These are phyloP conservation scores for Dactylis glomerata DNA, from an alignment of 176 grass and related monocot genomes.

Conservation along the genomic window DNA sequence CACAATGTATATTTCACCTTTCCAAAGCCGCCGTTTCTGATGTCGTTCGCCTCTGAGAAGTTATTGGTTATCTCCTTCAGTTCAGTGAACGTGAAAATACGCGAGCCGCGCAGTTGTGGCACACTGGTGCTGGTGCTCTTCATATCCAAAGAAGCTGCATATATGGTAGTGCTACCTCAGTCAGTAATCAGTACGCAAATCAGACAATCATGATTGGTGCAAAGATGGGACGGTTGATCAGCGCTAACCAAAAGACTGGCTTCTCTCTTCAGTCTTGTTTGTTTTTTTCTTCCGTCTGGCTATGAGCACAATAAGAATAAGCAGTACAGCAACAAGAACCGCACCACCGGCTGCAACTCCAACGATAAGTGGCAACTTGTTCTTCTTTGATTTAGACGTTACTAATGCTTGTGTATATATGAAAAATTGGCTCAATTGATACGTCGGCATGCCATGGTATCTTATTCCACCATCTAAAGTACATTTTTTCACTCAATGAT, in stretches of 20 bases:
- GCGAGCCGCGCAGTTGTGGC: slow-evolving; percentile 66
- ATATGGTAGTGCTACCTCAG: background rate
- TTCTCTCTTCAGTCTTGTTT: slow-evolving; percentile 38
- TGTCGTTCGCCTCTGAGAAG: slow-evolving; percentile 55
- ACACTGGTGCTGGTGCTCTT: slow-evolving; percentile 57
- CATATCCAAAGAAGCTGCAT: slow-evolving; percentile 59
- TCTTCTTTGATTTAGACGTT: slow-evolving; percentile 19
- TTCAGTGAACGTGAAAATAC: slow-evolving; percentile 64
- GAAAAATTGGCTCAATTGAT: background rate
- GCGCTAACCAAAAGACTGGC: slow-evolving; percentile 50
- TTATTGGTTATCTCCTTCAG: slow-evolving; percentile 70
- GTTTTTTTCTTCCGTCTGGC: slow-evolving; percentile 34
- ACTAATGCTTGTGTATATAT: background rate
- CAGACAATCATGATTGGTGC: background rate
- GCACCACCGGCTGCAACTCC: slow-evolving; percentile 45
- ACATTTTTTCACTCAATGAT: background rate
- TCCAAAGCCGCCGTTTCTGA: slow-evolving; percentile 69
- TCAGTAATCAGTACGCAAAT: background rate
- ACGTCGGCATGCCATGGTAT: background rate
- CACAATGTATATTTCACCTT: slow-evolving; percentile 36
- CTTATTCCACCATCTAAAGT: background rate
- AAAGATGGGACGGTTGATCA: background rate
- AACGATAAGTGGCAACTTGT: slow-evolving; percentile 42
- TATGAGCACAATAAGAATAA: slow-evolving; percentile 30
- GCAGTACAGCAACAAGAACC: slow-evolving; percentile 25